These are phyloP conservation scores for Hortiboletus campestris DNA, from an alignment of 768 basidiomycete species.

Conservation along the genomic window DNA sequence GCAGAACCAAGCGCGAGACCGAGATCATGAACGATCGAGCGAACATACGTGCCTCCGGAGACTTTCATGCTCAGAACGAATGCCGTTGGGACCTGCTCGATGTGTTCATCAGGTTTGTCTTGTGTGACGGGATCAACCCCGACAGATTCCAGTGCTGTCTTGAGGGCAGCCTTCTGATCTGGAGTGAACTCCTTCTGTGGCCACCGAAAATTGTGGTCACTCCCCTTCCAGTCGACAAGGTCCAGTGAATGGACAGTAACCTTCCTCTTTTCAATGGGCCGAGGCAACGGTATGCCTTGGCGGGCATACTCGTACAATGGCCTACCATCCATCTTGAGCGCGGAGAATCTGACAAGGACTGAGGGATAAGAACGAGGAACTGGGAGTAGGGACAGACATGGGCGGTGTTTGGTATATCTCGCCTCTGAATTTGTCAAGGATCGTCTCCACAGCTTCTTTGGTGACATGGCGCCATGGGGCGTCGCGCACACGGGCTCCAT, in stretches of 20 bases:
- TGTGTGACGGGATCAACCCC: constrained; percentile 39
- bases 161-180: constrained; percentile 69
- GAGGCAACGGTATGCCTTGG: constrained; percentile 83
- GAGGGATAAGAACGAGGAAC: constrained; percentile 1
- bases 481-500: constrained; percentile 75
- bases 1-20: constrained; percentile 81
- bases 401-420: constrained; percentile 90
- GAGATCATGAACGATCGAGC: constrained; percentile 93
- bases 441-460: constrained; percentile 64
- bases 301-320: constrained; percentile 96
- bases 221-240: constrained; percentile 74
- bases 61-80: constrained; percentile 92
- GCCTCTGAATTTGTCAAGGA: constrained; percentile 74
- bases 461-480: constrained; percentile 87
- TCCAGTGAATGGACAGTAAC: constrained; percentile 82
- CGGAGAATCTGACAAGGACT: constrained; percentile 73
- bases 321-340: constrained; percentile 97
- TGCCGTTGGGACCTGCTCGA: constrained; percentile 55
- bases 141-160: constrained; percentile 55
- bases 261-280: constrained; percentile 86
- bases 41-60: constrained; percentile 95
- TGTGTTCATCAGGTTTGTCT: constrained; percentile 32
- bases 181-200: constrained; percentile 68
- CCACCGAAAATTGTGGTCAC: constrained; percentile 73
- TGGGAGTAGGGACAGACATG: constrained; percentile 52